Evolutionary conservation across 1,284 basidiomycete species (phyloP).

Genomic region (Porodaedalea pini): DNA sequence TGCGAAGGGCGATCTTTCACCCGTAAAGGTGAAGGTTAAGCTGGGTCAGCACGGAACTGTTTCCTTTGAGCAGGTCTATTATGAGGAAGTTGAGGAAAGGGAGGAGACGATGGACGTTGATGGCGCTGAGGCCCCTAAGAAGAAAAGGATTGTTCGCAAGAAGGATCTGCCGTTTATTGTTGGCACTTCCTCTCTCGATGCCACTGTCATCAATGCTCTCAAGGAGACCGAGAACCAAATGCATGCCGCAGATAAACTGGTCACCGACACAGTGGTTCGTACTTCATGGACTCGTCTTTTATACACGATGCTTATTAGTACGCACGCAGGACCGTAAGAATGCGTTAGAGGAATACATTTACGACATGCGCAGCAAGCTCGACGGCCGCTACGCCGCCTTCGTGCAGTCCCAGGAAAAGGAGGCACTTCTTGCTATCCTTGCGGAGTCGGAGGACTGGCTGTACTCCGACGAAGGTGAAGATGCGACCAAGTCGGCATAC

Average conservation of each 20-base stretch:
- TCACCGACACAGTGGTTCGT: conserved; percentile 87
- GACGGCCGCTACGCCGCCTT: conserved; percentile 80
- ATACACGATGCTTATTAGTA: conserved; percentile 5
- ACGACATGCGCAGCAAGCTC: conserved; percentile 88
- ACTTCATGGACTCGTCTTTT: conserved; percentile 2
- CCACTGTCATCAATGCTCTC: conserved; percentile 56
- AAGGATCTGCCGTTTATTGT: conserved; percentile 72
- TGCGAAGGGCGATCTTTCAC: conserved; percentile 66
- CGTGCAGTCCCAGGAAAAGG: conserved; percentile 73
- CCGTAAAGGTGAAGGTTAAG: conserved; percentile 86
- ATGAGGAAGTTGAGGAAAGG: conserved; percentile 83
- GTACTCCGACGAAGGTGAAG: conserved; percentile 93
- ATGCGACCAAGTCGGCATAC: conserved; percentile 89
- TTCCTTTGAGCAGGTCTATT: conserved; percentile 82
- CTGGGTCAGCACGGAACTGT: conserved; percentile 83
- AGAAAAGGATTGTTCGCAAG: conserved; percentile 80
- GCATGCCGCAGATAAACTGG: conserved; percentile 88
- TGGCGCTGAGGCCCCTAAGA: conserved; percentile 60
- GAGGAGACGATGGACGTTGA: conserved; percentile 67
- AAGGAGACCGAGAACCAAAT: conserved; percentile 83
- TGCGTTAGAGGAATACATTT: conserved; percentile 95
- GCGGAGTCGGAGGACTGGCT: conserved; percentile 90
- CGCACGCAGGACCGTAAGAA: conserved; percentile 85
- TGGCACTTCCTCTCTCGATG: conserved; percentile 61
- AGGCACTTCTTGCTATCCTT: conserved; percentile 65